Base-by-base conservation (phyloP, 2,329 filamentous ascomycete genomes). In the Colletotrichum falcatum region DNA sequence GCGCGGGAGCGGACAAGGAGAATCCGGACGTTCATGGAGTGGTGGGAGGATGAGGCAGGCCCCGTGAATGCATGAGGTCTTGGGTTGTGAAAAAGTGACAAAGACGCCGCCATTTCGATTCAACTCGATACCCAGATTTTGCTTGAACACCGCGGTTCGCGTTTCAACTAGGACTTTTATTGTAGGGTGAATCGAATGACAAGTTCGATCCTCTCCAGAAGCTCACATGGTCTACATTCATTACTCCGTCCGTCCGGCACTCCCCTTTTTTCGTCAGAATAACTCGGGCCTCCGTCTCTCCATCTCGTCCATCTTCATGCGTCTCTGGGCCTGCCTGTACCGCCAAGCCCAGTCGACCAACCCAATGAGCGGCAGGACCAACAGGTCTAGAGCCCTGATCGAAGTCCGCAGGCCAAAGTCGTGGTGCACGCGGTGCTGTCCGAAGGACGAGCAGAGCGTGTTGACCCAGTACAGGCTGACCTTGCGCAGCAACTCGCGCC, bases 21-120 rank as follows among this genome's bases (percentile, higher is more conserved):
- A 73, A 77, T 91, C 75, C 76, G 77, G 66, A 74, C 80, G 59
- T 89, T 91, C 77, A 84, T 84, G 77, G 79, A 82, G 70, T 91
- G 89, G 89, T 91, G 87, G 87, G 76, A 75, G 59, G 85, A 88
- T 26, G 89, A 91, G 81, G 76, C 59, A 1, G 66, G 37, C 8
- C 58, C 68, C 6, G 26, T 67, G 28, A 42, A 37, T 33, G 64
- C 58, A 53, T 71, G 53, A 68, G 37, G 18, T 20, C 5, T 33
- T 6, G 28, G 28, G 30, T 7, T 23, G 20, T 59, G 48, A n/a
- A 30, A 39, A 39, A 20, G n/a, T 26, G 5, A 26, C 23, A 26
- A 12, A 63, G 37, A 33, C n/a, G 44, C 26, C 16, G 26, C 23
- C 42, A 33, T 58, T 66, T 67, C 63, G 67, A 70, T 67, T 70